phyloP scores from a whole-genome alignment of 2,329 filamentous ascomycete species.

The Raffaelea ambrosiae region DNA sequence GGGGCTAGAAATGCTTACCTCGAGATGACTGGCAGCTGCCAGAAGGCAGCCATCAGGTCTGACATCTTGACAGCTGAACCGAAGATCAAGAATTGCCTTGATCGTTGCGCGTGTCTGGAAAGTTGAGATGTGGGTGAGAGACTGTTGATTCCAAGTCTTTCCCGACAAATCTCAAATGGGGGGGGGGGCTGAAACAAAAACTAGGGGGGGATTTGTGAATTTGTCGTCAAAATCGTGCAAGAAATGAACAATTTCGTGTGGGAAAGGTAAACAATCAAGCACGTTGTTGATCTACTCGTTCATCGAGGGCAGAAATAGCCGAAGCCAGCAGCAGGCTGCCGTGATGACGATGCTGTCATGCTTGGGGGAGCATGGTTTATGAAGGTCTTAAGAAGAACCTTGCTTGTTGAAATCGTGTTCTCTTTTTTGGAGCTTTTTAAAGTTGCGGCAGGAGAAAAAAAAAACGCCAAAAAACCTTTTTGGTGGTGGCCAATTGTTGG shows the following conservation, averaged over 20 bases:
- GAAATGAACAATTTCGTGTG: not conserved
- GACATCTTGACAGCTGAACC: constrained; percentile 26
- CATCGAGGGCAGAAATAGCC: constrained; percentile 12
- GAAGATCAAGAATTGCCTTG: no score
- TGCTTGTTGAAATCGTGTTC: constrained; percentile 5
- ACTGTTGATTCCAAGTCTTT: not conserved
- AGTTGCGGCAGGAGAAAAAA: not conserved
- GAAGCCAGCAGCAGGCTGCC: constrained; percentile 13
- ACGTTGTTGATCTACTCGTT: constrained; percentile 4
- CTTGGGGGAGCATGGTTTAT: constrained; percentile 4
- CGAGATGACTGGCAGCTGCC: constrained; percentile 31
- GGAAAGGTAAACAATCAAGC: no score
- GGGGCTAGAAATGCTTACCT: constrained; percentile 22
- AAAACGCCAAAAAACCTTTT: no score
- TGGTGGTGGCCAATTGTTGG: no score
- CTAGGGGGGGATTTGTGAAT: no score
- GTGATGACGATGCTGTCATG: constrained; percentile 14
- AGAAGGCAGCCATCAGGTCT: constrained; percentile 30
- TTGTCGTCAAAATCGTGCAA: no score
- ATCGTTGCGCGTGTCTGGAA: no score
- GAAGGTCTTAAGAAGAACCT: not conserved
- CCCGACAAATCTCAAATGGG: no score
- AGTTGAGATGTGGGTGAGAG: not conserved
- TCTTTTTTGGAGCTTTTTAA: constrained; percentile 2
- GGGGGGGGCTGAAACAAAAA: not conserved